phyloP scores from a whole-genome alignment of 768 basidiomycete genomes.

The Mrakia frigida region DNA sequence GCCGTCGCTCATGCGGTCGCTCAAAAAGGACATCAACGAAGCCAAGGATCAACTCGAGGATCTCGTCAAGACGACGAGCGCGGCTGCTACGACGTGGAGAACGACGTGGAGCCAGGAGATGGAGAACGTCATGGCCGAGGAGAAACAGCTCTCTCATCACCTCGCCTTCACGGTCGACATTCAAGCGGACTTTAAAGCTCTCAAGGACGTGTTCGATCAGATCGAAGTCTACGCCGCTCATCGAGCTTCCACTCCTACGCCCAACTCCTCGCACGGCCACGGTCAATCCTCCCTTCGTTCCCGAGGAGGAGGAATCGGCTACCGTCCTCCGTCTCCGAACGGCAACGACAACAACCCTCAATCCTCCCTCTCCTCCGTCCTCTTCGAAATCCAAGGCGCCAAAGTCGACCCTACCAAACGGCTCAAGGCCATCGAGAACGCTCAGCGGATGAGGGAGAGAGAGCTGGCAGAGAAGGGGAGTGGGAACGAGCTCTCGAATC shows the following conservation, averaged over 20 bases:
- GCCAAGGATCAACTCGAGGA: constrained; percentile 66
- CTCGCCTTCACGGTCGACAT: constrained; percentile 85
- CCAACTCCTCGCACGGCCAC: neutral
- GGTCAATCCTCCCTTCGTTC: constrained; percentile 8
- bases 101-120: constrained; percentile 97
- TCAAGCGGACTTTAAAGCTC: constrained; percentile 87
- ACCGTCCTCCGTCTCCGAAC: constrained; percentile 55
- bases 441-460: constrained; percentile 69
- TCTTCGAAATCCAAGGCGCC: constrained; percentile 84
- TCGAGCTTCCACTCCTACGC: constrained; percentile 49
- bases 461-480: constrained; percentile 58
- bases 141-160: constrained; percentile 87
- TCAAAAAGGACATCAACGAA: constrained; percentile 65
- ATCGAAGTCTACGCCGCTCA: constrained; percentile 71
- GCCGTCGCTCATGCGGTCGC: constrained; percentile 59
- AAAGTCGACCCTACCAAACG: constrained; percentile 74
- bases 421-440: constrained; percentile 87
- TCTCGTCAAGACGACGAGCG: constrained; percentile 75
- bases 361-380: constrained; percentile 56
- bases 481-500: constrained; percentile 51
- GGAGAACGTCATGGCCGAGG: constrained; percentile 94
- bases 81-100: constrained; percentile 94
- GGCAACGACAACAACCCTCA: constrained; percentile 67
- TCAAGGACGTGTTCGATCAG: constrained; percentile 76
- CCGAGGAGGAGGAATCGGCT: constrained; percentile 45